A percentile compares a stretch with the other conserved stretches of the same genome.
phyloP scores from a whole-genome alignment of 2,329 filamentous ascomycete genomes.

The Lizonia empirigonia region DNA sequence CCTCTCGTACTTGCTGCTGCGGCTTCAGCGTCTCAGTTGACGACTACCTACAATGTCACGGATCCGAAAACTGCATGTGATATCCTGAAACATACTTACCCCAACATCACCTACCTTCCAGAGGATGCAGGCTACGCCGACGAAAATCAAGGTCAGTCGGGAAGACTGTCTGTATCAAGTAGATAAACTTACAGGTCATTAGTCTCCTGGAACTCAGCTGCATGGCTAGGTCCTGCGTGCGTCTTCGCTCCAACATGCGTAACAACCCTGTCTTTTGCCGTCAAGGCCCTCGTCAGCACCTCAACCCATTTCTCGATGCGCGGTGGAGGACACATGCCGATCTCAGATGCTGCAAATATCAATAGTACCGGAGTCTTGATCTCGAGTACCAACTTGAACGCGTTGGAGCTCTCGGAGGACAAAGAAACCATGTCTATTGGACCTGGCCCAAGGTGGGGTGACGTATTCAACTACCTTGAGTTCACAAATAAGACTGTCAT shows the following conservation, averaged over 20 bases:
- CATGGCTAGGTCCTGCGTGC: constrained; percentile 26
- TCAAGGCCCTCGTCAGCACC: constrained; percentile 18
- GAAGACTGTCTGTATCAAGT: neutral
- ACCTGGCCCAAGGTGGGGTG: constrained; percentile 37
- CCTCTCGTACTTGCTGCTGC: neutral
- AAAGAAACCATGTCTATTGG: constrained; percentile 32
- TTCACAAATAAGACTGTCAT: constrained; percentile 25
- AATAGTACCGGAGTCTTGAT: constrained; percentile 26
- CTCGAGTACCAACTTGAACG: constrained; percentile 27
- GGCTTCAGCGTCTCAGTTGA: neutral
- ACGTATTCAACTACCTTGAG: constrained; percentile 37
- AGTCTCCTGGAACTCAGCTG: constrained; percentile 18
- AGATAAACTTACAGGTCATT: neutral
- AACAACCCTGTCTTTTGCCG: constrained; percentile 23
- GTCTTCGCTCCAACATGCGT: constrained; percentile 23
- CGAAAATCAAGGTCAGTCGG: constrained; percentile 10
- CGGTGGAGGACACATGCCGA: constrained; percentile 34
- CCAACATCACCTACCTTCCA: constrained; percentile 17
- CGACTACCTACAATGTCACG: neutral
- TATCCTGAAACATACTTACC: constrained; percentile 8
- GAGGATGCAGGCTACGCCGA: constrained; percentile 12
- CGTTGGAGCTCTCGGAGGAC: constrained; percentile 30
- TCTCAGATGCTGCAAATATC: constrained; percentile 27
- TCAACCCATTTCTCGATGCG: constrained; percentile 29
- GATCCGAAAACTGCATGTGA: constrained; percentile 7